Percentiles rank a stretch among this genome's conserved stretches.
Conservation (phyloP, 441 rosid species). For the Brassica balearica region DNA sequence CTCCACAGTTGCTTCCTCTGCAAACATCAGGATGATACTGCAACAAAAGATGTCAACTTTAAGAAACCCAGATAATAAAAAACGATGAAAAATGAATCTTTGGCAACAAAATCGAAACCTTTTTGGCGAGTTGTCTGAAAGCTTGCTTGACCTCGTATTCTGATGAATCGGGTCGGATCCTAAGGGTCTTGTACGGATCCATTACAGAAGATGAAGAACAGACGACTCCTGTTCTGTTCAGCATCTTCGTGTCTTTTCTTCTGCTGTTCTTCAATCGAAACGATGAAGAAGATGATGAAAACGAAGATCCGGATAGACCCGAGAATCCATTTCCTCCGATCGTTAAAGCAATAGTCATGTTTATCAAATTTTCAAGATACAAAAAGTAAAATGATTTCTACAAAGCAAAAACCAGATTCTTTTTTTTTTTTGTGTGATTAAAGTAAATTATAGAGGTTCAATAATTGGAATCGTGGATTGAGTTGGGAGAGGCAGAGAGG, state of each 20-base stretch:
- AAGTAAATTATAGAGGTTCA: background rate
- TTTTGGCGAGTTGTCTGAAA: constrained; percentile 78
- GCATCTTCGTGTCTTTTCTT: constrained; percentile 41
- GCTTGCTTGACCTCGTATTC: constrained; percentile 90
- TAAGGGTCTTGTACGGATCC: constrained; percentile 80
- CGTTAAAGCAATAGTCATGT: constrained; percentile 44
- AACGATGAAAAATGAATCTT: background rate
- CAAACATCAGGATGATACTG: constrained; percentile 99
- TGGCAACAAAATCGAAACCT: constrained; percentile 42
- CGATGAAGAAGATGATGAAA: constrained; percentile 44
- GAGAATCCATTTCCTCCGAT: constrained; percentile 49
- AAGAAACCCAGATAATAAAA: background rate
- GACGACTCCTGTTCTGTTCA: constrained; percentile 44
- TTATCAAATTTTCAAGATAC: background rate
- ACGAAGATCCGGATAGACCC: constrained; percentile 43
- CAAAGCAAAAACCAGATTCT: background rate
- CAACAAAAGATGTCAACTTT: background rate
- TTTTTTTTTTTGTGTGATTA: background rate
- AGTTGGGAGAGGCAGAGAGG: background rate
- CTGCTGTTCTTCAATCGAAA: constrained; percentile 40
- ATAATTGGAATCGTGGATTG: constrained; percentile 24
- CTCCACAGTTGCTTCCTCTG: constrained; percentile 81
- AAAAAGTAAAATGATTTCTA: background rate
- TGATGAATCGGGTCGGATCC: constrained; percentile 79
- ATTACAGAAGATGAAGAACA: constrained; percentile 55